These are phyloP conservation scores for Nannochloropsis granulata DNA, from an alignment of 108 stramenopile species.

Conservation along the genomic window DNA sequence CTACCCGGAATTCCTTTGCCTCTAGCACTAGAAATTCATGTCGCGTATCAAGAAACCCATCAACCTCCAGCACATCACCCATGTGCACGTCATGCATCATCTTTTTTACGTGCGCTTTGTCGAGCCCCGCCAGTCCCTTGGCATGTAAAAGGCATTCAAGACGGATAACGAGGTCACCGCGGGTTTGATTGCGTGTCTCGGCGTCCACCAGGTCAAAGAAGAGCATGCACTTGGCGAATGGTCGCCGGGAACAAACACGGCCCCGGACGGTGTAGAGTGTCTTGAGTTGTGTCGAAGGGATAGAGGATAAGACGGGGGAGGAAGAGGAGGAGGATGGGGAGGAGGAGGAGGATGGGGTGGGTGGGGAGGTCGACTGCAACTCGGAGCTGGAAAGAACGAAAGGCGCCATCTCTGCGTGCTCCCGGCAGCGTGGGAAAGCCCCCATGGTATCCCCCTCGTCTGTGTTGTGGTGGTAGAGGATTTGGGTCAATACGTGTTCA, in stretches of 20 bases:
- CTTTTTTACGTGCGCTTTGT: not conserved
- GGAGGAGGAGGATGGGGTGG: not conserved
- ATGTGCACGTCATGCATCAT: not conserved
- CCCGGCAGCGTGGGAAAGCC: not conserved
- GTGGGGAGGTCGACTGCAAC: not conserved
- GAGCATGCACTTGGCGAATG: not conserved
- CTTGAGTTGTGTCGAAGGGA: too few species aligned
- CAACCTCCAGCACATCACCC: not conserved
- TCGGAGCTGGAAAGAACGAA: not conserved
- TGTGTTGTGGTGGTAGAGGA: too few species aligned
- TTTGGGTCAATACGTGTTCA: too few species aligned
- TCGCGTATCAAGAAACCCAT: not conserved
- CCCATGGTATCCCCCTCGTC: not conserved
- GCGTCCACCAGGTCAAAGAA: not conserved
- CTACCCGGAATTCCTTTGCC: not conserved
- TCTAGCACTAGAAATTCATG: not conserved
- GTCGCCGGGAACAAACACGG: not conserved
- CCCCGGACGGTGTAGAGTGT: not conserved
- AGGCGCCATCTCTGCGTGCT: not conserved
- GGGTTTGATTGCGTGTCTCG: not conserved
- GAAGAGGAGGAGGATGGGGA: not conserved
- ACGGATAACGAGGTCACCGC: not conserved
- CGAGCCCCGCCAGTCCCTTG: not conserved
- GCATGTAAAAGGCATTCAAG: not conserved
- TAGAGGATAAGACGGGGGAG: not conserved